Percentiles rank a stretch among this genome's conserved stretches.
phyloP scores from a whole-genome alignment of 2,329 filamentous ascomycete species.

The Hypoxylon sp. region DNA sequence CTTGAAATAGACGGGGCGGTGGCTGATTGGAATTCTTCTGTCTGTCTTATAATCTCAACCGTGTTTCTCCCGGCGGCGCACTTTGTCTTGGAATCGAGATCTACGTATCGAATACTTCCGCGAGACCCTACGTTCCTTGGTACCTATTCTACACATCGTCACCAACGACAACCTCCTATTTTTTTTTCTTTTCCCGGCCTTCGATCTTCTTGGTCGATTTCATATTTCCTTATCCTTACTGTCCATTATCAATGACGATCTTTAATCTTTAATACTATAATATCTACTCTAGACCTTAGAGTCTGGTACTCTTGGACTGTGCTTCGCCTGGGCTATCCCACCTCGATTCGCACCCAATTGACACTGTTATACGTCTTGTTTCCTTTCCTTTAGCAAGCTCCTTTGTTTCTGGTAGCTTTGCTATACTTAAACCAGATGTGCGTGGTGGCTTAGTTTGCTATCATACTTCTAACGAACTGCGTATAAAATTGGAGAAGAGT shows the following conservation, averaged over 20 bases:
- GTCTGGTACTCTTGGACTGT: constrained; percentile 45
- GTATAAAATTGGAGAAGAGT: too few species aligned
- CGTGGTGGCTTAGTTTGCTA: constrained; percentile 18
- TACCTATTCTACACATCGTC: constrained; percentile 32
- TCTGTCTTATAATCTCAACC: constrained; percentile 40
- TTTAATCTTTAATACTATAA: constrained; percentile 45
- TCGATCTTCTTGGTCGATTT: constrained; percentile 30
- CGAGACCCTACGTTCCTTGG: constrained; percentile 46
- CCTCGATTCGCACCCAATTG: constrained; percentile 27
- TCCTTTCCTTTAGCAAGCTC: constrained; percentile 15
- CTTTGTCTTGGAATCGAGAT: constrained; percentile 45
- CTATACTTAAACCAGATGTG: too few species aligned
- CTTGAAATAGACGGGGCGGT: constrained; percentile 36
- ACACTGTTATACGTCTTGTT: constrained; percentile 14
- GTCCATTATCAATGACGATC: constrained; percentile 40
- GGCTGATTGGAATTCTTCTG: constrained; percentile 39
- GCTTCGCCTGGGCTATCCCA: constrained; percentile 23
- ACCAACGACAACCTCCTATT: constrained; percentile 27
- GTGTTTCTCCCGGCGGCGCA: constrained; percentile 39
- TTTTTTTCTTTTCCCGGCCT: constrained; percentile 15
- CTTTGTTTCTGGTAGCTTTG: too few species aligned
- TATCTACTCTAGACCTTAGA: constrained; percentile 41
- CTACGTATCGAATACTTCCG: constrained; percentile 41
- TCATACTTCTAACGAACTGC: too few species aligned
- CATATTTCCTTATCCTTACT: constrained; percentile 29